phyloP scores from a whole-genome alignment of 2,329 filamentous ascomycete species.

The Grosmannia clavigera region DNA sequence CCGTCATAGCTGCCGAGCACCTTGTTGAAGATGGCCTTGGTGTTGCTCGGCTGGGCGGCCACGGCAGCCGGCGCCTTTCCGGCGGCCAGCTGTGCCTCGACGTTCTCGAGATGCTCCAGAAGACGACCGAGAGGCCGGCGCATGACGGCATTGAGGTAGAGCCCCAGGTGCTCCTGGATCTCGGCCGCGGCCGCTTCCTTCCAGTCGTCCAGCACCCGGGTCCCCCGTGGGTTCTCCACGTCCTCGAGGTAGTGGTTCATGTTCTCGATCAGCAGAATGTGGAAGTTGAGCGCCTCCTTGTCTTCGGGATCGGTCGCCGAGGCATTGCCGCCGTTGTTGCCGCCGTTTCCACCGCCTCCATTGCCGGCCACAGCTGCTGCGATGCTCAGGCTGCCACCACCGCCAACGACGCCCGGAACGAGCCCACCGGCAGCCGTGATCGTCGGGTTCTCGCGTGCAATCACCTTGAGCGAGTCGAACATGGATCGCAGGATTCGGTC shows the following conservation, averaged over 20 bases:
- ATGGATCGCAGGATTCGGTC: conserved; percentile 82
- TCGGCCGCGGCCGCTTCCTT: conserved; percentile 65
- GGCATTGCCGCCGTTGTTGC: conserved; percentile 5
- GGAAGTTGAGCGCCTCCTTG: conserved; percentile 93
- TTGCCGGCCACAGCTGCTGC: conserved; percentile 7
- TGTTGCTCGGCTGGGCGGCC: conserved; percentile 71
- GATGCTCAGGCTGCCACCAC: conserved; percentile 17
- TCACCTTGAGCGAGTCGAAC: conserved; percentile 94
- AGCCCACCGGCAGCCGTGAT: not conserved
- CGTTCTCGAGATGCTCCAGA: conserved; percentile 81
- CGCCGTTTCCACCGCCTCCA: conserved; percentile 31
- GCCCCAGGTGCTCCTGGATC: conserved; percentile 72
- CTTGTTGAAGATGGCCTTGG: conserved; percentile 74
- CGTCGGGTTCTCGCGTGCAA: conserved; percentile 57
- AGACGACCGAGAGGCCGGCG: conserved; percentile 80
- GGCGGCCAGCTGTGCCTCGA: conserved; percentile 56
- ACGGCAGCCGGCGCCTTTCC: conserved; percentile 52
- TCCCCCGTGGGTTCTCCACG: conserved; percentile 57
- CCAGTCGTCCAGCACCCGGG: conserved; percentile 74
- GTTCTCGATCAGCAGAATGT: conserved; percentile 94
- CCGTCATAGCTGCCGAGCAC: conserved; percentile 66
- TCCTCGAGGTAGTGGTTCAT: conserved; percentile 97
- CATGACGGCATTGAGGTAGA: conserved; percentile 83
- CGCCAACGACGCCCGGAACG: conserved; percentile 11
- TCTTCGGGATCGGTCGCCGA: conserved; percentile 57